Percentiles rank a stretch among this genome's conserved stretches.
phyloP scores from a whole-genome alignment of 768 basidiomycete species.

The Serendipita sp. region DNA sequence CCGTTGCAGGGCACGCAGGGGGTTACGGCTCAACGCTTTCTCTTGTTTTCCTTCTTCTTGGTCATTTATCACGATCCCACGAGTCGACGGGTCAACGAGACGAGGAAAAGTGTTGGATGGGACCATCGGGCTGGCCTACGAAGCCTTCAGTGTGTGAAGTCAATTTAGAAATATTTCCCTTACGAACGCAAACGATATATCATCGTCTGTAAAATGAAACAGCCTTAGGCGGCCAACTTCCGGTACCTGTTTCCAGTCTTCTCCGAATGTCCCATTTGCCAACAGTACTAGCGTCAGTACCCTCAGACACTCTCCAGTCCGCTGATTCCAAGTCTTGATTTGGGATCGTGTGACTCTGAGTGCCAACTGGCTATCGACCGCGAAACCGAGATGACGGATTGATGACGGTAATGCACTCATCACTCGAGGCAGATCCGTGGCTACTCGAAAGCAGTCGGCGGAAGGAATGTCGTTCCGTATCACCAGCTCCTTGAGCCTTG shows the following conservation, averaged over 20 bases:
- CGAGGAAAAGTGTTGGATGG: no score
- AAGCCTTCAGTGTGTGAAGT: no score
- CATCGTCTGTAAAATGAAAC: not conserved
- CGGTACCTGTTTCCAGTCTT: not conserved
- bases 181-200: not conserved
- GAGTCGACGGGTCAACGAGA: no score
- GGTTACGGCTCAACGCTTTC: no score
- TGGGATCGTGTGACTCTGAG: not conserved
- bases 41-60: no score
- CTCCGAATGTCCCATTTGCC: no score
- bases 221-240: not conserved
- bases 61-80: no score
- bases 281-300: not conserved
- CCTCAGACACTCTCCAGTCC: not conserved
- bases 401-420: not conserved
- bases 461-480: not conserved
- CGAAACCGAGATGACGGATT: not conserved
- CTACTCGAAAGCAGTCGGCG: slow-evolving; percentile 1
- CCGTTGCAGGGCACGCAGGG: no score
- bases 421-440: not conserved
- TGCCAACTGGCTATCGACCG: not conserved
- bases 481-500: not conserved
- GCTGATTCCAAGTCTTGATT: not conserved
- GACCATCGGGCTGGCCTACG: no score
- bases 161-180: no score